Evolutionary conservation across 345 rosid genomes (phyloP).

Genomic region (Ricinus communis): DNA sequence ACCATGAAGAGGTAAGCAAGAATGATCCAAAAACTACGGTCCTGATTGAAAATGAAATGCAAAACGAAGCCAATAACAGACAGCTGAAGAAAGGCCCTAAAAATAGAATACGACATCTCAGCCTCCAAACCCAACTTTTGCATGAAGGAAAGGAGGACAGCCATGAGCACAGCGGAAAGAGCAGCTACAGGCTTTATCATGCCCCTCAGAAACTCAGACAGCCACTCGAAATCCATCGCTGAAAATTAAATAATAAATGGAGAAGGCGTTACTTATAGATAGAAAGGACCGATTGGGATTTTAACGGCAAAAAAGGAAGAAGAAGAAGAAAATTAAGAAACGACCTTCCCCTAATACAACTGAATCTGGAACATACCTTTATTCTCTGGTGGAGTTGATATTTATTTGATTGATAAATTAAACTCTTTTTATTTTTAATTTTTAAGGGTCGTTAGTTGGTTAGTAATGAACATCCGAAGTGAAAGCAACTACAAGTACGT

Average conservation of each 20-base stretch:
- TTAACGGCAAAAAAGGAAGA: not conserved
- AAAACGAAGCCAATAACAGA: constrained; percentile 87
- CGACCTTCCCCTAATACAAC: constrained; percentile 33
- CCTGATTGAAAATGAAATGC: constrained; percentile 70
- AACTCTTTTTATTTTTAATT: too few relatives aligned
- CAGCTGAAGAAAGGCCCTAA: constrained; percentile 77
- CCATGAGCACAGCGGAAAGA: constrained; percentile 68
- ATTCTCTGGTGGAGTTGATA: constrained; percentile 18
- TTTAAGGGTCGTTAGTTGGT: too few relatives aligned
- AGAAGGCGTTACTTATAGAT: too few relatives aligned
- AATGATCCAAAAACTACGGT: constrained; percentile 62
- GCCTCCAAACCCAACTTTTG: constrained; percentile 71
- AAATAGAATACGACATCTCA: constrained; percentile 77
- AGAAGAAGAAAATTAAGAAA: not conserved
- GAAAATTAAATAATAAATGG: not conserved
- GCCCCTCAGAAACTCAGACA: constrained; percentile 53
- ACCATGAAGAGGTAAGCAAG: constrained; percentile 93
- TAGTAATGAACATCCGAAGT: too few relatives aligned
- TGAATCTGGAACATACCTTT: not conserved
- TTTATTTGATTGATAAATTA: too few relatives aligned
- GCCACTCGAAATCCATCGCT: constrained; percentile 54
- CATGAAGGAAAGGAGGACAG: constrained; percentile 52
- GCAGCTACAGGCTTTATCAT: constrained; percentile 88
- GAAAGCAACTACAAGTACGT: constrained; percentile 1
- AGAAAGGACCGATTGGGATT: too few relatives aligned